Evolutionary conservation across 139 green algal species (phyloP).

Genomic region (Picochlorum sp.): DNA sequence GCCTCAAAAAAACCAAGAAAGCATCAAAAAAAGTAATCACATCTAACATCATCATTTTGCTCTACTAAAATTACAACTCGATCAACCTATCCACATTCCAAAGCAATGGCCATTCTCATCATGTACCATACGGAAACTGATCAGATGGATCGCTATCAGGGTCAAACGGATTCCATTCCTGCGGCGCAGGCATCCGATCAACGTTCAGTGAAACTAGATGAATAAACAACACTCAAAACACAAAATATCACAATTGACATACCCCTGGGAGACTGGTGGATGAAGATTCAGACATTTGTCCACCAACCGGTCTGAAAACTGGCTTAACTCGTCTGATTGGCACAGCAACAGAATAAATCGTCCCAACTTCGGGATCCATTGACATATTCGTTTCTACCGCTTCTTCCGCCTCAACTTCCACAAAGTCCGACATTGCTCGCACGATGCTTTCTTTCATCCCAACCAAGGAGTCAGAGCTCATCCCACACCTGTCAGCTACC

Average conservation of each 20-base stretch:
- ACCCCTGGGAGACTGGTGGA: background rate
- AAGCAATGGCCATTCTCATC: too few species aligned
- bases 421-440: slow-evolving; percentile 59
- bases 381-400: slow-evolving; percentile 68
- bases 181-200: background rate
- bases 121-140: slow-evolving; percentile 67
- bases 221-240: background rate
- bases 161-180: slow-evolving; percentile 15
- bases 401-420: slow-evolving; percentile 72
- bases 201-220: background rate
- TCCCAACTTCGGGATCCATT: slow-evolving; percentile 65
- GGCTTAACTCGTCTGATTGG: slow-evolving; percentile 77
- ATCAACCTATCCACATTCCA: too few species aligned
- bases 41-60: too few species aligned
- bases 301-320: background rate
- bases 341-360: slow-evolving; percentile 81
- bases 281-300: too few species aligned
- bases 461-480: slow-evolving; percentile 53
- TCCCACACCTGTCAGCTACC: slow-evolving; percentile 68
- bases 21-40: too few species aligned
- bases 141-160: slow-evolving; percentile 49
- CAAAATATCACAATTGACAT: background rate
- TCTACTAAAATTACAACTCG: too few species aligned
- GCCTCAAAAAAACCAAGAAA: too few species aligned
- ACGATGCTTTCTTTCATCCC: slow-evolving; percentile 76